These are phyloP conservation scores for Rhododendron griersonianum DNA, from an alignment of 148 eudicot genomes.

Conservation along the genomic window DNA sequence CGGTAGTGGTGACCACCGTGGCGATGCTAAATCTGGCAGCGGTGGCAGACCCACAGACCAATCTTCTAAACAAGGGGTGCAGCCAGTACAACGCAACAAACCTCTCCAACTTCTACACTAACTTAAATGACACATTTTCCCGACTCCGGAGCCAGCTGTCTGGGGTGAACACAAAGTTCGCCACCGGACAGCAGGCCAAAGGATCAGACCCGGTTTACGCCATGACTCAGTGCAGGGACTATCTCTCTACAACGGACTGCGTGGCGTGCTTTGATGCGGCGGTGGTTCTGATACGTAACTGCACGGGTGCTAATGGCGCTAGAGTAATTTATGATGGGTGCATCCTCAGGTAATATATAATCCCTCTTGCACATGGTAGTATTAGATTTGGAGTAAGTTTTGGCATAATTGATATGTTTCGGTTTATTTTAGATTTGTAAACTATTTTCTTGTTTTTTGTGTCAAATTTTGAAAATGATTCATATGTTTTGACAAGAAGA, in stretches of 20 bases:
- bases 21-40: neutral
- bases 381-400: no score
- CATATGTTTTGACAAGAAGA: no score
- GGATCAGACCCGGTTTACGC: slow-evolving; percentile 18
- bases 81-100: slow-evolving; percentile 21
- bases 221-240: slow-evolving; percentile 36
- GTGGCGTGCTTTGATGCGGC: slow-evolving; percentile 17
- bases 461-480: no score
- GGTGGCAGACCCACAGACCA: slow-evolving; percentile 20
- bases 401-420: no score
- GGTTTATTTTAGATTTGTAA: no score
- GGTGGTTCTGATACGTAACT: slow-evolving; percentile 2
- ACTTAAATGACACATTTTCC: slow-evolving; percentile 13
- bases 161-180: slow-evolving; percentile 7
- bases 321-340: slow-evolving; percentile 30
- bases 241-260: slow-evolving; percentile 19
- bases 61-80: slow-evolving; percentile 23
- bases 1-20: no score
- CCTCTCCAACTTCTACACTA: slow-evolving; percentile 12
- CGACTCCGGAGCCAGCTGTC: slow-evolving; percentile 8
- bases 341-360: slow-evolving; percentile 23
- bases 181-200: slow-evolving; percentile 11
- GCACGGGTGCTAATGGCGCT: slow-evolving; percentile 21
- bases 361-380: neutral
- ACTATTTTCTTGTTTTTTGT: no score